These are phyloP conservation scores for Arthrobotrys pseudoclavata DNA, from an alignment of 2,329 filamentous ascomycete genomes.

Conservation along the genomic window DNA sequence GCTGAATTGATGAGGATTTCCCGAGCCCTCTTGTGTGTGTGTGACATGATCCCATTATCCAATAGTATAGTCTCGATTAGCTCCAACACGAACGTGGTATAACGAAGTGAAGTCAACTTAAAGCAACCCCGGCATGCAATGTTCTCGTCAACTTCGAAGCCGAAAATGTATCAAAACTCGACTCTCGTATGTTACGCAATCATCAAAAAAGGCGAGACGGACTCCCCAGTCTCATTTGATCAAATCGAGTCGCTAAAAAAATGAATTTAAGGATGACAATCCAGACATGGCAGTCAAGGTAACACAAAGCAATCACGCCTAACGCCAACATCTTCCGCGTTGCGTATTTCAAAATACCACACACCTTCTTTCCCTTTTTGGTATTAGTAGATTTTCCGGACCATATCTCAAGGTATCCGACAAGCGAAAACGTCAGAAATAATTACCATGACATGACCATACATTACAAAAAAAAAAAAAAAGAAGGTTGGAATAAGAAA, in stretches of 20 bases:
- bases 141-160: neutral
- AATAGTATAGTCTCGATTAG: neutral
- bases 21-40: neutral
- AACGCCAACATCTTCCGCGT: slow-evolving; percentile 24
- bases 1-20: neutral
- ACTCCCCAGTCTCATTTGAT: neutral
- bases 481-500: slow-evolving; percentile 30
- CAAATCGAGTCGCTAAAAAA: neutral
- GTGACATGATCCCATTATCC: neutral
- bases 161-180: slow-evolving; percentile 4
- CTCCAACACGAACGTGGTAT: neutral
- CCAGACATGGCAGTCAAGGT: neutral
- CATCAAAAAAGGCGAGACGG: neutral
- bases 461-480: slow-evolving; percentile 18
- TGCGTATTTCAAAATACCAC: slow-evolving; percentile 50
- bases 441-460: slow-evolving; percentile 14
- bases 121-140: neutral
- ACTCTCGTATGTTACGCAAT: slow-evolving; percentile 6
- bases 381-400: slow-evolving; percentile 59
- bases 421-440: slow-evolving; percentile 25
- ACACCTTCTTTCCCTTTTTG: slow-evolving; percentile 25
- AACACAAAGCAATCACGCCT: slow-evolving; percentile 11
- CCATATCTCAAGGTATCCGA: slow-evolving; percentile 57
- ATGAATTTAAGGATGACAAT: neutral
- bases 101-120: neutral